Conservation (phyloP, 1,284 basidiomycete genomes). For the Cryptococcus hybrid region DNA sequence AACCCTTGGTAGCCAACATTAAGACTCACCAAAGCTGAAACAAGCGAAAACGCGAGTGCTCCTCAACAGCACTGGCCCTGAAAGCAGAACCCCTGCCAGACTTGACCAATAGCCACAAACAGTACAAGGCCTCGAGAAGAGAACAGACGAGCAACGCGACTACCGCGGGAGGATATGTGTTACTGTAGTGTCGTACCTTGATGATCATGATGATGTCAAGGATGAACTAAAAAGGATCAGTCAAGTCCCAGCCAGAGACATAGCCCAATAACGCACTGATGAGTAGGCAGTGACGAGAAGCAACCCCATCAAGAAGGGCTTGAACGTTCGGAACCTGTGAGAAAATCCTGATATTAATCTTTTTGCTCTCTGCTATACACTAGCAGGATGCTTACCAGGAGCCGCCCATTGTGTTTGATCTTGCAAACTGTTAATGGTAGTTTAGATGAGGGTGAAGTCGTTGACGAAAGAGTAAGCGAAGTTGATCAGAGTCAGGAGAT, state of each 20-base stretch:
- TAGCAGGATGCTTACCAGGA: too few species aligned
- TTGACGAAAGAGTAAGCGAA: too few species aligned
- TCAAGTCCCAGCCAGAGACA: too few species aligned
- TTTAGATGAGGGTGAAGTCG: too few species aligned
- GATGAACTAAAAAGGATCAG: neutral
- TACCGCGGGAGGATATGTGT: constrained; percentile 25
- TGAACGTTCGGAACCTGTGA: too few species aligned
- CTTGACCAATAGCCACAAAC: constrained; percentile 7
- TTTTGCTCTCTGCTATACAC: too few species aligned
- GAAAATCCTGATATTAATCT: too few species aligned
- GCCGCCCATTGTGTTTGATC: too few species aligned
- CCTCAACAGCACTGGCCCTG: too few species aligned
- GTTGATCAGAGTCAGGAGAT: too few species aligned
- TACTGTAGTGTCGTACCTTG: constrained; percentile 12
- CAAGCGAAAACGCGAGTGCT: constrained; percentile 18
- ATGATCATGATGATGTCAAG: constrained; percentile 15
- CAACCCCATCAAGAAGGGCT: neutral
- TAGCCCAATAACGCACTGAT: neutral
- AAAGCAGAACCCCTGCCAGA: too few species aligned
- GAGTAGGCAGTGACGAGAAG: constrained; percentile 13
- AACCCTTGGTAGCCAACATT: neutral
- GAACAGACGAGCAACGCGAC: constrained; percentile 26
- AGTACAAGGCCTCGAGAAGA: constrained; percentile 22
- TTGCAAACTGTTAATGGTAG: too few species aligned
- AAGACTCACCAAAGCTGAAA: constrained; percentile 26